Evolutionary conservation across 768 basidiomycete species (phyloP), one percentile per base, ranked within the genome.

Genomic region (Suillus alpinus): DNA sequence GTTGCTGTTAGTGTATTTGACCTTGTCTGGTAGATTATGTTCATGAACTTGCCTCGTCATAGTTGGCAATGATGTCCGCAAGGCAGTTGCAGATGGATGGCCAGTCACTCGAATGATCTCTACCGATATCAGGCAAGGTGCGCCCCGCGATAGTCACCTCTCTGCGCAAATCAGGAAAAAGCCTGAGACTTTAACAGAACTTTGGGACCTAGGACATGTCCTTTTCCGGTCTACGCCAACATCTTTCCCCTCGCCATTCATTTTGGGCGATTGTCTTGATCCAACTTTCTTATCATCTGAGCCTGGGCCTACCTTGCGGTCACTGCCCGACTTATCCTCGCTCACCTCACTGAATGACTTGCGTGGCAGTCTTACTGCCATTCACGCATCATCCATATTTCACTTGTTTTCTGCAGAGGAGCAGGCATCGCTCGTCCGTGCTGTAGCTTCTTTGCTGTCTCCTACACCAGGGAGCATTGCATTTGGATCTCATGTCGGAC

Each of bases 121-220:
- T 2, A 73, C 77, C 2, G 81, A 83, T 61, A 55, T 80, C 29
- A 62, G 67, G n/a, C 66, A 66, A 59, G 78, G 80, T 79, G 44
- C 60, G 63, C 34, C 31, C 26, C 3, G 14, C 3, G n/a, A 34
- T 44, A 58, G 26, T 3, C 8, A 40, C 3, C 12, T 4, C 37
- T 6, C 5, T 16, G n/a, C 20, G 3, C 8, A 8, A 44, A 7
- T 10, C 12, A 44, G 20, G 44, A 10, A 8, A 12, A 26, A 26
- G 4, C 4, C 12, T 46, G 36, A 51, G 14, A 3, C 37, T 31
- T 16, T 18, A 32, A 14, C 59, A 87, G 86, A 73, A 8, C 85
- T 85, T 62, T 88, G 86, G 87, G 76, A 83, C 5, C 75, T 81
- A 5, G 87, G 87, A 1, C 86, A 88, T 62, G 75, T 81, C 47